Percentiles rank a stretch among this genome's conserved stretches.
Evolutionary conservation across 148 eudicot genomes (phyloP).

Genomic region (Fallopia convolvulus): DNA sequence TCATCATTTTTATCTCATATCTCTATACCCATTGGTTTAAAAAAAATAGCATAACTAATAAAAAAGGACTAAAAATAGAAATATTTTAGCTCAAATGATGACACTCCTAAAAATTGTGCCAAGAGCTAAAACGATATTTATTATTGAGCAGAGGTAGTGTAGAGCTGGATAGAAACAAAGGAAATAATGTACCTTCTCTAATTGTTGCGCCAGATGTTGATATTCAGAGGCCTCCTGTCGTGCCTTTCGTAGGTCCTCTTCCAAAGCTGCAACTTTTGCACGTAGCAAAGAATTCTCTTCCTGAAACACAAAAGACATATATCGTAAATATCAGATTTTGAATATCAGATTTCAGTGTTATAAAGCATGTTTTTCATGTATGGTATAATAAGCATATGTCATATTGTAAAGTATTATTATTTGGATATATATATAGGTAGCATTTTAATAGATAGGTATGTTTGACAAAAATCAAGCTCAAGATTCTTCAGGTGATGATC

Average conservation of each 20-base stretch:
- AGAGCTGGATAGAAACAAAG: slow-evolving; percentile 6
- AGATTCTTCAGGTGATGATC: no score
- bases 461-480: no score
- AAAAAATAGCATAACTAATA: no score
- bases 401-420: no score
- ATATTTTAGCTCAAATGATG: no score
- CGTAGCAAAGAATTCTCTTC: slow-evolving; percentile 51
- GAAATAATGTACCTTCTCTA: slow-evolving; percentile 54
- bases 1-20: no score
- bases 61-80: no score
- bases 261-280: slow-evolving; percentile 54
- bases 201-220: slow-evolving; percentile 39
- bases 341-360: slow-evolving; percentile 2
- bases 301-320: slow-evolving; percentile 24
- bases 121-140: neutral
- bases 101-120: no score
- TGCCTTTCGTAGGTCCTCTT: slow-evolving; percentile 59
- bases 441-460: no score
- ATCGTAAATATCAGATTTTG: neutral
- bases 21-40: no score
- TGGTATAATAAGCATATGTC: no score
- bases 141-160: neutral
- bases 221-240: slow-evolving; percentile 51
- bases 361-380: neutral
- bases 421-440: no score